phyloP scores from a whole-genome alignment of 768 basidiomycete genomes.

The Tricholoma saponaceum region DNA sequence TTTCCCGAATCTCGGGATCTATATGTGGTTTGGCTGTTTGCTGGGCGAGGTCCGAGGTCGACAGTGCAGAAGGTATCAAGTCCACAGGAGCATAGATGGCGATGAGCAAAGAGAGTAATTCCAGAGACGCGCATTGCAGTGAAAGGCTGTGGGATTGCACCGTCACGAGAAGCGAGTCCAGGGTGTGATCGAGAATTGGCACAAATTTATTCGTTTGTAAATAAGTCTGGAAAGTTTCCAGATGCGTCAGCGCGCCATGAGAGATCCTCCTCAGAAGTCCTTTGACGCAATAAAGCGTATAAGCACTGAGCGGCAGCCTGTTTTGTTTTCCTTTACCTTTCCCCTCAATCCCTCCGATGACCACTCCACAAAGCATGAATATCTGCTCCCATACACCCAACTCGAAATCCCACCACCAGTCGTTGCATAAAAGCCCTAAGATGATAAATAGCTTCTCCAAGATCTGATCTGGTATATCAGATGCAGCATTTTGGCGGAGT shows the following conservation, averaged over 20 bases:
- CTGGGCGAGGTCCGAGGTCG: constrained; percentile 57
- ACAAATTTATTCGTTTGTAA: constrained; percentile 49
- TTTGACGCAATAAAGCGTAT: constrained; percentile 53
- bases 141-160: constrained; percentile 51
- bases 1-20: constrained; percentile 12
- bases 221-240: constrained; percentile 36
- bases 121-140: constrained; percentile 64
- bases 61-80: constrained; percentile 61
- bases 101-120: constrained; percentile 52
- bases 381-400: constrained; percentile 77
- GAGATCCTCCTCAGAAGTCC: constrained; percentile 36
- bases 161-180: constrained; percentile 65
- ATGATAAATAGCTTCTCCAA: constrained; percentile 68
- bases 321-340: constrained; percentile 73
- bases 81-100: constrained; percentile 51
- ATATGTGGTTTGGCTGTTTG: constrained; percentile 19
- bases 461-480: constrained; percentile 72
- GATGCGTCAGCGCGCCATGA: constrained; percentile 20
- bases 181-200: constrained; percentile 79
- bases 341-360: constrained; percentile 59
- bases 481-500: constrained; percentile 67
- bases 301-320: constrained; percentile 73
- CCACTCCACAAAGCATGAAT: constrained; percentile 68
- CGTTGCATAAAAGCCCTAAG: constrained; percentile 54
- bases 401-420: constrained; percentile 88